These are phyloP conservation scores for Pichia ethanolica DNA, from an alignment of 805 yeast species.

Conservation along the genomic window DNA sequence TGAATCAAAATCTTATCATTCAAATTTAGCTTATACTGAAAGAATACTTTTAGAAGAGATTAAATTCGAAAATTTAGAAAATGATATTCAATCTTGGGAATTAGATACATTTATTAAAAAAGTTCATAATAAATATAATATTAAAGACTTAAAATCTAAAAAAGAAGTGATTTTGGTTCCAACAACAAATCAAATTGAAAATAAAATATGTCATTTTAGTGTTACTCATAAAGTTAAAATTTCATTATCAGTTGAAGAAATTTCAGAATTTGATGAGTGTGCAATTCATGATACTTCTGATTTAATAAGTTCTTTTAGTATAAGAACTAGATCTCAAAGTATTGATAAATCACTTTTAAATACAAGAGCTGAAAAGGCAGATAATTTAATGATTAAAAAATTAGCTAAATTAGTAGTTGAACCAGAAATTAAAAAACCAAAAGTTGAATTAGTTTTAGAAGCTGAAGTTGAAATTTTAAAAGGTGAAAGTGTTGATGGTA, in stretches of 20 bases:
- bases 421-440: conserved; percentile 3
- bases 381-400: conserved; percentile 15
- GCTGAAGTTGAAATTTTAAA: conserved; percentile 15
- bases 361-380: conserved; percentile 9
- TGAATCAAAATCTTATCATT: not conserved
- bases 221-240: conserved; percentile 19
- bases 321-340: conserved; percentile 8
- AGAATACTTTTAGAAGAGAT: conserved; percentile 12
- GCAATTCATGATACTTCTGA: conserved; percentile 2
- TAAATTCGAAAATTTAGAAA: not conserved
- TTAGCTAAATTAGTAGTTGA: conserved; percentile 19
- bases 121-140: conserved; percentile 5
- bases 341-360: conserved; percentile 5
- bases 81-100: conserved; percentile 5
- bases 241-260: conserved; percentile 7
- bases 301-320: conserved; percentile 9
- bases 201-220: conserved; percentile 14
- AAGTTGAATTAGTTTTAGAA: conserved; percentile 20
- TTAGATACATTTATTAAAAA: conserved; percentile 6
- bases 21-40: conserved; percentile 11
- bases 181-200: conserved; percentile 11
- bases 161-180: conserved; percentile 16
- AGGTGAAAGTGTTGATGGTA: conserved; percentile 17
- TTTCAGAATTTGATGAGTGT: not conserved
- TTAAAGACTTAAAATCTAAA: not conserved